Percentiles rank a stretch among this genome's conserved stretches.
Conservation (phyloP, 2,329 filamentous ascomycete genomes). For the Neodidymelliopsis sp. region DNA sequence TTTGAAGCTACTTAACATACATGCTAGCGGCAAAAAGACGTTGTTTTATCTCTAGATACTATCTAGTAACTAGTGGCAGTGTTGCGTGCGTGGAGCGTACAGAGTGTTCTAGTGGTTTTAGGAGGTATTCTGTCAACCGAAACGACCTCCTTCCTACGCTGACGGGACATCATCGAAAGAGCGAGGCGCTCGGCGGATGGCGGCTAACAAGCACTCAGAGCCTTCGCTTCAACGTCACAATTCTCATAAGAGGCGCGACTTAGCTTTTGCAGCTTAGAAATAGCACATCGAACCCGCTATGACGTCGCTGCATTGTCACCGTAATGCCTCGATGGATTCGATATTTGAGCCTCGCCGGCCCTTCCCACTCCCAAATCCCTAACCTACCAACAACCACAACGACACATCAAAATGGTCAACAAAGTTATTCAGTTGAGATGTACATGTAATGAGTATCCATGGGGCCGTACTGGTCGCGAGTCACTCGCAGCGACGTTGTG, state of each 20-base stretch:
- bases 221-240: slow-evolving; percentile 15
- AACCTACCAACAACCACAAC: background rate
- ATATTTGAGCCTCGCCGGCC: background rate
- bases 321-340: background rate
- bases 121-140: too few relatives aligned
- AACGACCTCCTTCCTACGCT: too few relatives aligned
- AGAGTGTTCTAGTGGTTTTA: too few relatives aligned
- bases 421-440: slow-evolving; percentile 63
- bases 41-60: too few relatives aligned
- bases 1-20: too few relatives aligned
- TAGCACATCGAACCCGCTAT: slow-evolving; percentile 37
- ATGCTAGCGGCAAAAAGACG: too few relatives aligned
- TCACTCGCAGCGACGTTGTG: slow-evolving; percentile 73
- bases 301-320: slow-evolving; percentile 41
- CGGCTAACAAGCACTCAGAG: slow-evolving; percentile 7
- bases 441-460: slow-evolving; percentile 69
- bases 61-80: too few relatives aligned
- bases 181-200: slow-evolving; percentile 5
- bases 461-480: slow-evolving; percentile 72
- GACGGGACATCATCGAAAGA: slow-evolving; percentile 7
- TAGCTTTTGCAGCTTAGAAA: slow-evolving; percentile 20
- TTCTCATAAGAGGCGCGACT: slow-evolving; percentile 1
- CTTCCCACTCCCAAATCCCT: background rate
- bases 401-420: slow-evolving; percentile 53
- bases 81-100: too few relatives aligned